phyloP scores from a whole-genome alignment of 2,329 filamentous ascomycete genomes.

The Talaromyces islandicus region DNA sequence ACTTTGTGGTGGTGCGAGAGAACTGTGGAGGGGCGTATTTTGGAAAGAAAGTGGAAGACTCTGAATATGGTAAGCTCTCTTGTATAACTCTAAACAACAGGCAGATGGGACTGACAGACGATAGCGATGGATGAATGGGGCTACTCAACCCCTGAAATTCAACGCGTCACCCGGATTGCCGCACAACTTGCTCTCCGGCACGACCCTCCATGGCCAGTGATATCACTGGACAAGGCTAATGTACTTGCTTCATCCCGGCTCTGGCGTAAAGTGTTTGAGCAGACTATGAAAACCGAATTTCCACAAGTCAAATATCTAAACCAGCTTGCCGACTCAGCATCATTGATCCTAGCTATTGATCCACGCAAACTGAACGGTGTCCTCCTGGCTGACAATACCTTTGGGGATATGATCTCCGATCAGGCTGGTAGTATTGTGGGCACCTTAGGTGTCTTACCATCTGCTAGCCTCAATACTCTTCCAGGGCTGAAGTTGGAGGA shows the following conservation, averaged over 20 bases:
- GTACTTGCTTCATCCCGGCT: conserved; percentile 79
- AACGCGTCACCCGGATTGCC: conserved; percentile 72
- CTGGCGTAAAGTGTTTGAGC: conserved; percentile 76
- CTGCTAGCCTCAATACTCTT: conserved; percentile 74
- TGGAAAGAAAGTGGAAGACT: conserved; percentile 32
- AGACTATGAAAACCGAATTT: conserved; percentile 77
- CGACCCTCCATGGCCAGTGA: conserved; percentile 67
- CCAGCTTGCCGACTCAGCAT: conserved; percentile 84
- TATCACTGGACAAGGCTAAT: conserved; percentile 88
- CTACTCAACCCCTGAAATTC: conserved; percentile 75
- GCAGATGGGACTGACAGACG: conserved; percentile 35
- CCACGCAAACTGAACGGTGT: conserved; percentile 77
- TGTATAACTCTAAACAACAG: conserved; percentile 31
- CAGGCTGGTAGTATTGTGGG: conserved; percentile 88
- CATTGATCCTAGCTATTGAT: conserved; percentile 90
- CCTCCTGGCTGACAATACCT: conserved; percentile 82
- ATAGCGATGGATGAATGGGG: conserved; percentile 66
- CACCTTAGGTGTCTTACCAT: conserved; percentile 76
- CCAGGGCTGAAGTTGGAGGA: conserved; percentile 58
- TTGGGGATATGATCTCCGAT: conserved; percentile 88
- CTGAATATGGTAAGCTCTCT: conserved; percentile 23
- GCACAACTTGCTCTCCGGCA: conserved; percentile 69
- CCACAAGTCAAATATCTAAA: conserved; percentile 73
- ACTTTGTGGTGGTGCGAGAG: conserved; percentile 59
- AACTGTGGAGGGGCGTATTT: conserved; percentile 41